These are phyloP conservation scores for Ustilago trichophora DNA, from an alignment of 1,284 basidiomycete species.

Conservation along the genomic window DNA sequence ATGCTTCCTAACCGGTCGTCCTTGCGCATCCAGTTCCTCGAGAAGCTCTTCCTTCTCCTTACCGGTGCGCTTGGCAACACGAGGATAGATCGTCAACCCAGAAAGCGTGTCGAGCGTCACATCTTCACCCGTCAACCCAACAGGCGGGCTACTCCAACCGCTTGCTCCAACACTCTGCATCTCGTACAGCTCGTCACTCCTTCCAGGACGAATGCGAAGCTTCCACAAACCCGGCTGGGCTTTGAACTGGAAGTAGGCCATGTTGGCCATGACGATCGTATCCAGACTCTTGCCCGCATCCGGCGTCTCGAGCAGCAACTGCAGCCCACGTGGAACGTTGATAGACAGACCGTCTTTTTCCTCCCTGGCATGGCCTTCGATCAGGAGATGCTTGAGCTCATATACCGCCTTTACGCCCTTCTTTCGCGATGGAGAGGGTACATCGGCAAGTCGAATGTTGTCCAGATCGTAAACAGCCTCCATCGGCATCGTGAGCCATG, in stretches of 20 bases:
- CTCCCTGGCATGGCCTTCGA: conserved; percentile 93
- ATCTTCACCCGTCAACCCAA: conserved; percentile 69
- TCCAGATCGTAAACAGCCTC: conserved; percentile 92
- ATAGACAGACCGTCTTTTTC: conserved; percentile 59
- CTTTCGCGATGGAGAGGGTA: conserved; percentile 70
- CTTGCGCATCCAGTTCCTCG: conserved; percentile 40
- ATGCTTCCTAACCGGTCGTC: conserved; percentile 21
- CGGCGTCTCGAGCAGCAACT: conserved; percentile 68
- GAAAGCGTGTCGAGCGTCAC: conserved; percentile 79
- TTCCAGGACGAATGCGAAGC: conserved; percentile 82
- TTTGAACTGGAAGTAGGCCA: conserved; percentile 96
- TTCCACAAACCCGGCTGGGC: conserved; percentile 86
- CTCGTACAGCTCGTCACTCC: conserved; percentile 80
- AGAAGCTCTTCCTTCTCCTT: conserved; percentile 85
- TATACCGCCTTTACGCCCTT: conserved; percentile 80
- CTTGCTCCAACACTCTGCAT: conserved; percentile 78
- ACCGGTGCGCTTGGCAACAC: conserved; percentile 76
- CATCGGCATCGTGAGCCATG: conserved; percentile 92
- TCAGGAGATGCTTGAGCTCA: conserved; percentile 86
- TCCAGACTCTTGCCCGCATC: conserved; percentile 51
- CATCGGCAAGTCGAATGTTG: conserved; percentile 83
- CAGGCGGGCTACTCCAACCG: conserved; percentile 80
- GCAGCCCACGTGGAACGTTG: conserved; percentile 74
- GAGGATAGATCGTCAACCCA: conserved; percentile 86
- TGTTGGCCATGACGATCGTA: conserved; percentile 82